These are phyloP conservation scores for Hymenoscyphus fraxineus DNA, from an alignment of 2,329 filamentous ascomycete species.

Conservation along the genomic window DNA sequence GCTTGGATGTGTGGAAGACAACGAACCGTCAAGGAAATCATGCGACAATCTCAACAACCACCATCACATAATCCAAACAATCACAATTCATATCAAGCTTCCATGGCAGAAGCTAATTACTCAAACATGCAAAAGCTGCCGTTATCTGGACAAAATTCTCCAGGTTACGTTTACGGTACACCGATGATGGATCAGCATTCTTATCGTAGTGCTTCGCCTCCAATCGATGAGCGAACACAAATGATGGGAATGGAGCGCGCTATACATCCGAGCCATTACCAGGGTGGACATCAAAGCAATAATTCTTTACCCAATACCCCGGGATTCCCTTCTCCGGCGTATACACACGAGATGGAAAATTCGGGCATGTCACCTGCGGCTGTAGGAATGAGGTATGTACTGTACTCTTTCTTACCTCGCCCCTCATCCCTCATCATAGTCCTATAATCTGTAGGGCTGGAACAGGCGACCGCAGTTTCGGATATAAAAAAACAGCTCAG, in stretches of 20 bases:
- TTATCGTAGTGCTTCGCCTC: conserved; percentile 21
- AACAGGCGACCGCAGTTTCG: not conserved
- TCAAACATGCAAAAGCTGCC: conserved; percentile 24
- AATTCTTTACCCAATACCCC: conserved; percentile 11
- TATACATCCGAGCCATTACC: conserved; percentile 5
- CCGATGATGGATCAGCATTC: conserved; percentile 13
- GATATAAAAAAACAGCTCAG: not conserved
- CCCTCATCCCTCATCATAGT: not conserved
- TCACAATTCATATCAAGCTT: conserved; percentile 25
- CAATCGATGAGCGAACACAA: conserved; percentile 18
- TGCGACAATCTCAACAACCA: conserved; percentile 13
- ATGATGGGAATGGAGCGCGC: conserved; percentile 20
- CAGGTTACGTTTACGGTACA: not conserved
- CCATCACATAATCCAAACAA: conserved; percentile 1
- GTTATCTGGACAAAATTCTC: conserved; percentile 3
- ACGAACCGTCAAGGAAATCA: conserved; percentile 19
- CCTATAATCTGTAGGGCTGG: not conserved
- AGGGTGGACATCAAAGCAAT: conserved; percentile 8
- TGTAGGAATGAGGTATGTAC: conserved; percentile 15
- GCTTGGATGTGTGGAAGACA: conserved; percentile 44
- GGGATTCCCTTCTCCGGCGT: conserved; percentile 16
- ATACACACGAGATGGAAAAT: conserved; percentile 20
- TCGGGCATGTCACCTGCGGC: conserved; percentile 3
- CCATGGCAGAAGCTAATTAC: conserved; percentile 22
- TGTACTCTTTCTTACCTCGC: conserved; percentile 4